Evolutionary conservation across 345 rosid species (phyloP), one percentile per base, ranked within the genome.

Genomic region (Populus deltoides): DNA sequence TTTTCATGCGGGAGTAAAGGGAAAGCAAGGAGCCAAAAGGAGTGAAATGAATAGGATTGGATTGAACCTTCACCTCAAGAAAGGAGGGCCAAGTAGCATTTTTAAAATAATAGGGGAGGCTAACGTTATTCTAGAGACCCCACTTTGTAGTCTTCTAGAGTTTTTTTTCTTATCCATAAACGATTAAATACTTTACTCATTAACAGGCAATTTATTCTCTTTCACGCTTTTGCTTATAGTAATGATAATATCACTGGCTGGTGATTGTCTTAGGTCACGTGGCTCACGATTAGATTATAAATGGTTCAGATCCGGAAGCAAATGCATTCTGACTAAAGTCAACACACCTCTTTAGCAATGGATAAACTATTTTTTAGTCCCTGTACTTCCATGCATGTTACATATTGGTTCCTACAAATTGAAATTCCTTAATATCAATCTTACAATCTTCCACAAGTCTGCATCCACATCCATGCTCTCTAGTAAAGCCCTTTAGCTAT

Each of bases 91-190:
- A 7, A 47, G 24, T 66, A 29, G 55, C 35, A 45, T 27, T 65
- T 66, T 22, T 17, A 12, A 27, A 47, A 33, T 25, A 13, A 0
- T 0, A 3, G 39, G 24, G 65, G 66, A 35, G 72, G 9, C 16
- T 49, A 33, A 33, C 68, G 77, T 74, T 62, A 74, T 66, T 47
- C 72, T 36, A 5, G 3, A 33, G 36, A 59, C 53, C 68, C 35
- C 45, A 31, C 18, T 17, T 0, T 24, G 74, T 68, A 53, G 20
- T 68, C 20, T 39, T 41, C 45, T 41, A 10, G 45, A 41, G 15
- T 51, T 39, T 2, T 8, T 17, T 68, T 22, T 29, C 18, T 78
- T 78, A 78, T 78, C 76, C 76, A 65, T 24, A 61, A 62, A 57
- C 75, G 24, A 16, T 77, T 9, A 43, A 47, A 63, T 45, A 49